Evolutionary conservation across 2,329 filamentous ascomycete species (phyloP).

Genomic region (Neophaeococcomyces mojaviensis): DNA sequence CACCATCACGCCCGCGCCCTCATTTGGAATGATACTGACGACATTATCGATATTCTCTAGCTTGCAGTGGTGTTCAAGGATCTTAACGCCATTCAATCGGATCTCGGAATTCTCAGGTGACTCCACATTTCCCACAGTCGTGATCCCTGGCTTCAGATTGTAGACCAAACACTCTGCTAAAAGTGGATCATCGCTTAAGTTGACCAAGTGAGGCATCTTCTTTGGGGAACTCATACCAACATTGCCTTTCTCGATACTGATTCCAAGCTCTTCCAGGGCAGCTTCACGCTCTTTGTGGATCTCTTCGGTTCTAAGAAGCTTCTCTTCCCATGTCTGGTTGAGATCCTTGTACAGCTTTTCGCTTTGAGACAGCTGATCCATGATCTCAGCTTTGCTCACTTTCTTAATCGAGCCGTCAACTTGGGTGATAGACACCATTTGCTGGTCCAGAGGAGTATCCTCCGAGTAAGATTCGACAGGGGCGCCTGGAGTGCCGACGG

Average conservation of each 20-base stretch:
- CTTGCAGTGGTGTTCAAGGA: constrained; percentile 82
- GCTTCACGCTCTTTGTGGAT: constrained; percentile 97
- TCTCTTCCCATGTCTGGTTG: constrained; percentile 98
- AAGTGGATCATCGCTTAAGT: constrained; percentile 87
- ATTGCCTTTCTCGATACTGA: constrained; percentile 98
- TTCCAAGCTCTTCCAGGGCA: constrained; percentile 89
- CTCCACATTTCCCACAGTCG: constrained; percentile 90
- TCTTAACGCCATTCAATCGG: constrained; percentile 85
- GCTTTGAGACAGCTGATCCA: constrained; percentile 89
- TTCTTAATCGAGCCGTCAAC: constrained; percentile 82
- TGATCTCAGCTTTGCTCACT: constrained; percentile 96
- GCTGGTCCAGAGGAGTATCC: constrained; percentile 85
- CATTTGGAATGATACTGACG: constrained; percentile 81
- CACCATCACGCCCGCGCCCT: constrained; percentile 96
- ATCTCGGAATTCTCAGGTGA: constrained; percentile 79
- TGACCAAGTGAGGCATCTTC: constrained; percentile 98
- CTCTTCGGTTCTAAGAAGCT: constrained; percentile 85
- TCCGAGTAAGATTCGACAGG: constrained; percentile 82
- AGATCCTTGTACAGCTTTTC: constrained; percentile 94
- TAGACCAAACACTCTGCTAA: constrained; percentile 95
- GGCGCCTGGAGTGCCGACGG: constrained; percentile 36
- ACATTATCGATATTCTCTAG: constrained; percentile 91
- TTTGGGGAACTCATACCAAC: constrained; percentile 92
- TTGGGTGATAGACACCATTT: constrained; percentile 89
- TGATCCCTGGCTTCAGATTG: constrained; percentile 91